Evolutionary conservation across 2,329 filamentous ascomycete genomes (phyloP).

Genomic region (Aspergillus ruber): DNA sequence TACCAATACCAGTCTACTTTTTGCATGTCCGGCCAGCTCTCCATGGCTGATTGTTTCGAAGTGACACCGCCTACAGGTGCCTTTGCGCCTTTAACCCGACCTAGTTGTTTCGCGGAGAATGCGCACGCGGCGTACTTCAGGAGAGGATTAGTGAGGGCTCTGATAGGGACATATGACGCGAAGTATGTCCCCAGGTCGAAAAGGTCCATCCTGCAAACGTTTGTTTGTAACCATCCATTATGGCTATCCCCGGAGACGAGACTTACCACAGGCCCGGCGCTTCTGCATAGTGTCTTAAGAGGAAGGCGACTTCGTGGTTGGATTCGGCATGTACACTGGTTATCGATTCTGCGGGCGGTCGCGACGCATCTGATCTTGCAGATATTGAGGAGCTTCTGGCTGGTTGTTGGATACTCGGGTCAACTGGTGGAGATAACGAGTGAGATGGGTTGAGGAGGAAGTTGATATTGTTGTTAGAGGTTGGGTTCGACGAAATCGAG

Average conservation of each 20-base stretch:
- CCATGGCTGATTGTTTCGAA: conserved; percentile 46
- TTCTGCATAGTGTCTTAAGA: conserved; percentile 56
- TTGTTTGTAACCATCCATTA: not conserved
- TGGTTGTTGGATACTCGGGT: conserved; percentile 33
- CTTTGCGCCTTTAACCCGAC: conserved; percentile 48
- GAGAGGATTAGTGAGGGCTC: conserved; percentile 45
- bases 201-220: conserved; percentile 35
- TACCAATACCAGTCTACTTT: conserved; percentile 55
- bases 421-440: conserved; percentile 39
- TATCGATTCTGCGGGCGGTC: conserved; percentile 15
- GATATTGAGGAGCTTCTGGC: conserved; percentile 26
- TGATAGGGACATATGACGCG: conserved; percentile 53
- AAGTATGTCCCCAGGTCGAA: conserved; percentile 53
- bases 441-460: conserved; percentile 49
- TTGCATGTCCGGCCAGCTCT: conserved; percentile 45
- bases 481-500: conserved; percentile 31
- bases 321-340: conserved; percentile 29
- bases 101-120: conserved; percentile 56
- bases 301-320: conserved; percentile 54
- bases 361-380: conserved; percentile 17
- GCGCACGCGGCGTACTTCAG: conserved; percentile 52
- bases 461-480: conserved; percentile 44
- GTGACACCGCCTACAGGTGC: conserved; percentile 44
- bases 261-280: conserved; percentile 52
- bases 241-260: not conserved